A percentile compares a stretch with the other conserved stretches of the same genome.
Conservation (phyloP, 306 rosid species). For the Prunus fruticosa region DNA sequence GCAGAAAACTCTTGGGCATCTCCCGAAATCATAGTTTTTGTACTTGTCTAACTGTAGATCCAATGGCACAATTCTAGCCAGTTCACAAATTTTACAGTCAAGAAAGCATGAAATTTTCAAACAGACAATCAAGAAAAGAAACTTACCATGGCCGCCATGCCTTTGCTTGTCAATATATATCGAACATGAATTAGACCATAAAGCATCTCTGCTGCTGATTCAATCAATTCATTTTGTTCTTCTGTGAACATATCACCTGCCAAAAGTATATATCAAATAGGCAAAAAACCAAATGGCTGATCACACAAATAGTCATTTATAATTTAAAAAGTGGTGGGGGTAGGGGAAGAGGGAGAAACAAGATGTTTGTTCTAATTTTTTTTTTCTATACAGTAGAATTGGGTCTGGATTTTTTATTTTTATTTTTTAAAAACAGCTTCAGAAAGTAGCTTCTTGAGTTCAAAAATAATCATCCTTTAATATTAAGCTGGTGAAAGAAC, state of each 20-base stretch:
- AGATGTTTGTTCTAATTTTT: neutral
- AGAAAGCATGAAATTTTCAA: slow-evolving; percentile 4
- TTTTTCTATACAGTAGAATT: neutral
- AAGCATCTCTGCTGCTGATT: slow-evolving; percentile 92
- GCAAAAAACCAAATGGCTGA: slow-evolving; percentile 12
- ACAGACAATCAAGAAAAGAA: slow-evolving; percentile 20
- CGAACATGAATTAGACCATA: slow-evolving; percentile 85
- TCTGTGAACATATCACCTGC: slow-evolving; percentile 78
- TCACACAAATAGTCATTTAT: neutral
- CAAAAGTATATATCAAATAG: slow-evolving; percentile 19
- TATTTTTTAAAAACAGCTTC: too few relatives aligned
- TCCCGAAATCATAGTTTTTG: slow-evolving; percentile 73
- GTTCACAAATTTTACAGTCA: slow-evolving; percentile 9
- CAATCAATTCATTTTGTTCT: slow-evolving; percentile 77
- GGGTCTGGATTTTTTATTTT: neutral
- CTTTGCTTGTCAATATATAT: slow-evolving; percentile 78
- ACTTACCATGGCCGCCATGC: slow-evolving; percentile 75
- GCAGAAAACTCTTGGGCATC: slow-evolving; percentile 88
- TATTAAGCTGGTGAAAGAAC: slow-evolving; percentile 2
- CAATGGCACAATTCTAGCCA: slow-evolving; percentile 24
- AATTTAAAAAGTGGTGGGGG: neutral
- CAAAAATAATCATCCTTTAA: neutral
- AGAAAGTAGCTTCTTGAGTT: neutral
- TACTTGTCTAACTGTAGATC: slow-evolving; percentile 66
- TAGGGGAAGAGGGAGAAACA: neutral